These are phyloP conservation scores for Boletus rubropictus DNA, from an alignment of 768 basidiomycete species.

Conservation along the genomic window DNA sequence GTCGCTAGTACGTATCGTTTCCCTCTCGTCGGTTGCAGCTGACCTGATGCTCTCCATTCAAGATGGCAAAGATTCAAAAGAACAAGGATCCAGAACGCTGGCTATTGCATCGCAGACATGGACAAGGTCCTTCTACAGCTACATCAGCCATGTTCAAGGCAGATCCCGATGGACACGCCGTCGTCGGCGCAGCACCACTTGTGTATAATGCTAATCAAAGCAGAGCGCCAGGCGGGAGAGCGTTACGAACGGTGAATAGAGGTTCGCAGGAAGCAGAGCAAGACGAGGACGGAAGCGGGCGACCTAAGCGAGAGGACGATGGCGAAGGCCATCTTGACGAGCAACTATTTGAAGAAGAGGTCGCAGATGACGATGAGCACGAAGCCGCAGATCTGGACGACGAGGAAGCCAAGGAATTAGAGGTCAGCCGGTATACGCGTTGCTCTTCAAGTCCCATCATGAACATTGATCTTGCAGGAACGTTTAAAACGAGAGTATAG, in stretches of 20 bases:
- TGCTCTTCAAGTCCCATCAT: background rate
- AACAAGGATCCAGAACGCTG: conserved; percentile 73
- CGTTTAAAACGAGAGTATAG: conserved; percentile 80
- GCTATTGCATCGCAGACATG: conserved; percentile 56
- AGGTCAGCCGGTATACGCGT: conserved; percentile 41
- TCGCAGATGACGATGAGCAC: conserved; percentile 84
- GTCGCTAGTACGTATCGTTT: conserved; percentile 47
- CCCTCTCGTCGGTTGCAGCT: background rate
- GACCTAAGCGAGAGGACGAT: conserved; percentile 55
- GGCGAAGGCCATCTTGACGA: conserved; percentile 82
- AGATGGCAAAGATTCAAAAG: conserved; percentile 48
- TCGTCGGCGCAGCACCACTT: conserved; percentile 39
- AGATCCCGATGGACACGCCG: conserved; percentile 46
- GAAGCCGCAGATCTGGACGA: conserved; percentile 69
- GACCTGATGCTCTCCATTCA: background rate
- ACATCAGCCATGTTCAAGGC: conserved; percentile 67
- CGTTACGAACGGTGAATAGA: conserved; percentile 62
- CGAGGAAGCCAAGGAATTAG: conserved; percentile 78
- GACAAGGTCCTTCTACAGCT: conserved; percentile 53
- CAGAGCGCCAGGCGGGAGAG: conserved; percentile 63
- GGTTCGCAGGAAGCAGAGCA: conserved; percentile 57
- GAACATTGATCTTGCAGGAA: conserved; percentile 43
- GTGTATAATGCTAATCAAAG: conserved; percentile 50
- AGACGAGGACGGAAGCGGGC: conserved; percentile 57
- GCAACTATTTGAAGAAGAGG: conserved; percentile 74